These are phyloP conservation scores for Hirschioporus abietinus DNA, from an alignment of 768 basidiomycete genomes.

Conservation along the genomic window DNA sequence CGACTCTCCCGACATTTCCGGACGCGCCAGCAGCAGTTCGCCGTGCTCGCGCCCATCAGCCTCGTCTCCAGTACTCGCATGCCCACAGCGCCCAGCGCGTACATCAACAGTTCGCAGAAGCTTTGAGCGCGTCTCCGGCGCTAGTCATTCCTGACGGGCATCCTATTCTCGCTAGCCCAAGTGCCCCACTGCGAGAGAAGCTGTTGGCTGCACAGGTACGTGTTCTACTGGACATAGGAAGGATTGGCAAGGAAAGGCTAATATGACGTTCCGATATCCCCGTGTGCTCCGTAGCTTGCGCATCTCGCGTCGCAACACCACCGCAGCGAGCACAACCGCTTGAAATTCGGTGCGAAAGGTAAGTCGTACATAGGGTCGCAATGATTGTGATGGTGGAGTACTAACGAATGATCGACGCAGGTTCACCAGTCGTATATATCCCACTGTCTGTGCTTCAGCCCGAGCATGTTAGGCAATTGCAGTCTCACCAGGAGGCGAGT, in stretches of 20 bases:
- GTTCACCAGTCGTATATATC: constrained; percentile 50
- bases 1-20: background rate
- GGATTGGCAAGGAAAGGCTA: constrained; percentile 4
- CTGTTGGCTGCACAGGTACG: constrained; percentile 1
- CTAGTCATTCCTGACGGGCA: background rate
- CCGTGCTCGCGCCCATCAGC: background rate
- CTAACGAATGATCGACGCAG: constrained; percentile 27
- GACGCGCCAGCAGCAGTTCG: background rate
- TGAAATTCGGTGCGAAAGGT: constrained; percentile 56
- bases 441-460: constrained; percentile 64
- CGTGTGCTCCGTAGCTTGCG: constrained; percentile 33
- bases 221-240: background rate
- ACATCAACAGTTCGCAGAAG: background rate
- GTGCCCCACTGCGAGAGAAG: constrained; percentile 1
- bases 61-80: background rate
- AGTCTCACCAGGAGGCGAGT: constrained; percentile 42
- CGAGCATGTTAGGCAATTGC: constrained; percentile 47
- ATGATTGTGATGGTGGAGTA: background rate
- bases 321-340: constrained; percentile 59
- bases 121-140: background rate
- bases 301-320: constrained; percentile 72
- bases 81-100: background rate
- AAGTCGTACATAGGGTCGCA: background rate
- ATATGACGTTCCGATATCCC: background rate
- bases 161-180: background rate